Conservation (phyloP, 306 rosid genomes). For the Parietaria judaica region DNA sequence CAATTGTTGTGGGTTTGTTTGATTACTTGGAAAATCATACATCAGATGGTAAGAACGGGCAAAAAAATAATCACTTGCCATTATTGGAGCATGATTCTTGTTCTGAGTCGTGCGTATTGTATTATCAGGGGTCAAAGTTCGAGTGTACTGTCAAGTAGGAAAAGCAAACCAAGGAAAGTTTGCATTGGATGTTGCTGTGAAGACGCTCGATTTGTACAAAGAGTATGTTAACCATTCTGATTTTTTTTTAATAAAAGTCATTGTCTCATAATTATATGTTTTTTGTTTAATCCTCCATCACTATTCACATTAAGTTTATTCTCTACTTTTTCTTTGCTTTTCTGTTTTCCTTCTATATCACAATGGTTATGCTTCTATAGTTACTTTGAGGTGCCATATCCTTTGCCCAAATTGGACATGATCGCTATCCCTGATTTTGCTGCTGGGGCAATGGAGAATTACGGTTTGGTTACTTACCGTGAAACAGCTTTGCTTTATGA, state of each 20-base stretch:
- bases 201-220: conserved; percentile 63
- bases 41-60: conserved; percentile 50
- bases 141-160: conserved; percentile 88
- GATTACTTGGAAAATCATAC: conserved; percentile 90
- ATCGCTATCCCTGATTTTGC: conserved; percentile 95
- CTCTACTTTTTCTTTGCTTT: not conserved
- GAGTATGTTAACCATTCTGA: conserved; percentile 42
- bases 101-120: conserved; percentile 21
- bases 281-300: not conserved
- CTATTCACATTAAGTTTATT: not conserved
- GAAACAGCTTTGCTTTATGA: conserved; percentile 94
- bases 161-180: conserved; percentile 80
- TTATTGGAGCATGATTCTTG: not conserved
- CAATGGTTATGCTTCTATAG: conserved; percentile 35
- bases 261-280: not conserved
- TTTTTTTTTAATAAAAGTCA: not conserved
- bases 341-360: not conserved
- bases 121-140: conserved; percentile 67
- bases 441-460: conserved; percentile 98
- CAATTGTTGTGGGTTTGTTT: conserved; percentile 83
- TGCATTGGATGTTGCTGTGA: conserved; percentile 81
- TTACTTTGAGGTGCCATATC: conserved; percentile 78
- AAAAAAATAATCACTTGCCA: not conserved
- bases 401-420: conserved; percentile 94
- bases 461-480: conserved; percentile 88